Conservation (phyloP, 495 filamentous ascomycete genomes). For the Talaromyces proteolyticus region DNA sequence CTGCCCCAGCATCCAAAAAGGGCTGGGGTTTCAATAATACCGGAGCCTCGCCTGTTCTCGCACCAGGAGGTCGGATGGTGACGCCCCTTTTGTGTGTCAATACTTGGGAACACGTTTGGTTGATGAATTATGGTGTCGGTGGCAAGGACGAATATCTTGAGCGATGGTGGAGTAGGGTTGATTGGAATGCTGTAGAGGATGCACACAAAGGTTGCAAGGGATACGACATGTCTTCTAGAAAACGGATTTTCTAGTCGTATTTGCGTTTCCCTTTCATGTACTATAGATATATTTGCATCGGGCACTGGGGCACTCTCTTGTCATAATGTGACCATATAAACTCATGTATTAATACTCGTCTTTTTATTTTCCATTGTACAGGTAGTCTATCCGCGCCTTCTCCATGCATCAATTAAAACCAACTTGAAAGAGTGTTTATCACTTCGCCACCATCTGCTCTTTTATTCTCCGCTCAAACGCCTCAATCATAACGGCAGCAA, state of each 20-base stretch:
- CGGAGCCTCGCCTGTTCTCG: slow-evolving; percentile 17
- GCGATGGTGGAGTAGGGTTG: slow-evolving; percentile 78
- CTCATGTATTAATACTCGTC: neutral
- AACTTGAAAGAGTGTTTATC: too few relatives aligned
- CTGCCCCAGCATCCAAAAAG: neutral
- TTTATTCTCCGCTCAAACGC: slow-evolving; percentile 82
- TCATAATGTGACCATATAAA: neutral
- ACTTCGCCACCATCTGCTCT: slow-evolving; percentile 41
- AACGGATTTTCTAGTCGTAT: neutral
- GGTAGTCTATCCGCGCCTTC: too few relatives aligned
- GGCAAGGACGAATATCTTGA: slow-evolving; percentile 74
- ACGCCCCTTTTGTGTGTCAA: slow-evolving; percentile 83
- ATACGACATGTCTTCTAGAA: neutral
- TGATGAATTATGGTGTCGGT: slow-evolving; percentile 74
- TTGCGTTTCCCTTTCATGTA: neutral
- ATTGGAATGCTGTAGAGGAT: slow-evolving; percentile 70
- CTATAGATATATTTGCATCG: neutral
- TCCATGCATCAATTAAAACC: too few relatives aligned
- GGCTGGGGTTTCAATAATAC: slow-evolving; percentile 8
- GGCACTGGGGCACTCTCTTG: neutral
- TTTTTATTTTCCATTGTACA: too few relatives aligned
- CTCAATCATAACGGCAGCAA: slow-evolving; percentile 82
- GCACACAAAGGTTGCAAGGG: slow-evolving; percentile 1
- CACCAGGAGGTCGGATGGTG: slow-evolving; percentile 65
- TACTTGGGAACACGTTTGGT: slow-evolving; percentile 93